Percentiles rank a stretch among this genome's conserved stretches.
These are phyloP conservation scores for Juglanconis sp. DNA, from an alignment of 2,329 filamentous ascomycete species.

Conservation along the genomic window DNA sequence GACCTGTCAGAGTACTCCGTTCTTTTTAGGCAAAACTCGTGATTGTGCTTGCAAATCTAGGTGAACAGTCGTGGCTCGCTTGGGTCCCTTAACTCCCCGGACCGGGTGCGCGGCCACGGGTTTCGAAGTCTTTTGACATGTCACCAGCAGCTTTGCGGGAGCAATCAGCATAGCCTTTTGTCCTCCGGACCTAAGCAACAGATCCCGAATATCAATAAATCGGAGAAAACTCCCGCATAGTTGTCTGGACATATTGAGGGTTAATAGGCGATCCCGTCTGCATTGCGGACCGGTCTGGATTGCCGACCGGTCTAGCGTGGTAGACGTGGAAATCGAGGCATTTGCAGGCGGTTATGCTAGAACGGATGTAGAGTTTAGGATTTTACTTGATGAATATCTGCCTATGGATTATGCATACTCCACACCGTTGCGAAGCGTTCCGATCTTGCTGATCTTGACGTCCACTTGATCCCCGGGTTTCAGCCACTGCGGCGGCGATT, in stretches of 20 bases:
- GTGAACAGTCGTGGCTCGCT: neutral
- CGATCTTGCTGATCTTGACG: conserved; percentile 36
- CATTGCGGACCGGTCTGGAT: too few relatives aligned
- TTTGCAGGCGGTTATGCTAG: too few relatives aligned
- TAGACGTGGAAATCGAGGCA: too few relatives aligned
- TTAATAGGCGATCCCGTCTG: too few relatives aligned
- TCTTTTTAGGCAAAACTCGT: conserved; percentile 2
- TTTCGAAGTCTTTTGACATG: neutral
- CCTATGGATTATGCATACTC: conserved; percentile 16
- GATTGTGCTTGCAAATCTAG: neutral
- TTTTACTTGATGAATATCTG: too few relatives aligned
- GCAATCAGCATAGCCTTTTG: neutral
- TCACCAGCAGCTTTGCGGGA: neutral
- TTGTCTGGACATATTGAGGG: too few relatives aligned
- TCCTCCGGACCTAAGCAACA: neutral
- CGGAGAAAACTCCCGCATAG: too few relatives aligned
- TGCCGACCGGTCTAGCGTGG: too few relatives aligned
- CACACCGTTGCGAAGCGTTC: conserved; percentile 38
- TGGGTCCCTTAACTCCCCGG: conserved; percentile 15
- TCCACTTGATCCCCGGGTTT: conserved; percentile 38
- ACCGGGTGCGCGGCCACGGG: neutral
- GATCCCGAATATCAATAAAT: neutral
- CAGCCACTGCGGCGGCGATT: conserved; percentile 37
- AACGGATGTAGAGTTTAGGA: too few relatives aligned
- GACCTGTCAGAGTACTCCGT: neutral